Conservation (phyloP, 2,329 filamentous ascomycete genomes). For the Aureobasidium lini region DNA sequence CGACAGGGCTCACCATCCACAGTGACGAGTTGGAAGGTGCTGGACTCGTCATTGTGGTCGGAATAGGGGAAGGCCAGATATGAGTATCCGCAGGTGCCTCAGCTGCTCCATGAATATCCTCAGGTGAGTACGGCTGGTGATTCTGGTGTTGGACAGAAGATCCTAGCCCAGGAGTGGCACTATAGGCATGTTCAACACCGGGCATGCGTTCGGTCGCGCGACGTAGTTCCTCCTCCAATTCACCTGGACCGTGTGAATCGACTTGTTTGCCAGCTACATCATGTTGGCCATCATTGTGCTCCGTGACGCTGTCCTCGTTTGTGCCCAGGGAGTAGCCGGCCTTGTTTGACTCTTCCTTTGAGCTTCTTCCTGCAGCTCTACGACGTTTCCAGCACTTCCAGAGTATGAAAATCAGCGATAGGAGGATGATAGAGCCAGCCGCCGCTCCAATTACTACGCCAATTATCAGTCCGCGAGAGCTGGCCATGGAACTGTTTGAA, state of each 20-base stretch:
- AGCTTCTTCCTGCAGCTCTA: not conserved
- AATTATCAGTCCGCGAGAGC: not conserved
- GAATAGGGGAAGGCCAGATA: not conserved
- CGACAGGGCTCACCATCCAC: not conserved
- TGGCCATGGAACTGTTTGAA: not conserved
- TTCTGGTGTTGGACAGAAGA: not conserved
- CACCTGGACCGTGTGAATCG: not conserved
- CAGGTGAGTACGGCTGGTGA: not conserved
- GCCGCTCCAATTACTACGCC: slow-evolving; percentile 1
- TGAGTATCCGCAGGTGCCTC: not conserved
- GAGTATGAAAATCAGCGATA: not conserved
- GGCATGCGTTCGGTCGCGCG: not conserved
- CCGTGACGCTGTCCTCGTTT: not conserved
- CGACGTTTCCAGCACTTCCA: slow-evolving; percentile 2
- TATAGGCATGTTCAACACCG: not conserved
- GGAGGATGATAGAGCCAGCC: not conserved
- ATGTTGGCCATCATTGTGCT: not conserved
- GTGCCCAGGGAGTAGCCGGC: not conserved
- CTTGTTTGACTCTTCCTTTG: not conserved
- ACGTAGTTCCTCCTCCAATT: not conserved
- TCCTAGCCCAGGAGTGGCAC: not conserved
- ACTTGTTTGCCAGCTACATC: not conserved
- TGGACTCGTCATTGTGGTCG: not conserved
- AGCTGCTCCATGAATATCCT: slow-evolving; percentile 3
- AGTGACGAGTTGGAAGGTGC: slow-evolving; percentile 6